These are phyloP conservation scores for Oldenlandia corymbosa DNA, from an alignment of 257 asterid species.

Conservation along the genomic window DNA sequence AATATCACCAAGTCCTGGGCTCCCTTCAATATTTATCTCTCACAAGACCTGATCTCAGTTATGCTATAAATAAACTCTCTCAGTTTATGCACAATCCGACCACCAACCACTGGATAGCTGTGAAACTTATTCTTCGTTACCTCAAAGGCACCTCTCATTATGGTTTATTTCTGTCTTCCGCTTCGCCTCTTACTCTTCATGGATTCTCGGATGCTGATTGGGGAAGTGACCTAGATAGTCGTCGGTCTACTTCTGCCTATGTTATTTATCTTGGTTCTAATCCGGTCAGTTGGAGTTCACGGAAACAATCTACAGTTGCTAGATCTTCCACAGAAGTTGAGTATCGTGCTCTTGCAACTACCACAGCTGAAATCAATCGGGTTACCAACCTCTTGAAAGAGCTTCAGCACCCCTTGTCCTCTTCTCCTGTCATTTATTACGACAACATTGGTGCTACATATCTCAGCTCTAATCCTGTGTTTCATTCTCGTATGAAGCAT, in stretches of 20 bases:
- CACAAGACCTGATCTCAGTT: background rate
- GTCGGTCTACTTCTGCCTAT: background rate
- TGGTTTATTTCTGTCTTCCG: background rate
- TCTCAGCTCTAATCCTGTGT: too few species aligned
- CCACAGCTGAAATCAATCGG: background rate
- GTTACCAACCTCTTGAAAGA: background rate
- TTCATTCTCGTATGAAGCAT: too few species aligned
- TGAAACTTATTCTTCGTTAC: background rate
- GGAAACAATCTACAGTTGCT: background rate
- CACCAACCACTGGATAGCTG: background rate
- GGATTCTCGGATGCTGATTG: background rate
- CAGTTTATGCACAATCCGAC: background rate
- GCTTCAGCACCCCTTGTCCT: too few species aligned
- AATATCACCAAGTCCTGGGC: background rate
- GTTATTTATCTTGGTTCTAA: background rate
- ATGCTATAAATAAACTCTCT: background rate
- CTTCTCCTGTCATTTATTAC: too few species aligned
- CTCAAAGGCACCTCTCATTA: background rate
- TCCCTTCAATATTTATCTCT: background rate
- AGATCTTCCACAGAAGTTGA: slow-evolving; percentile 4
- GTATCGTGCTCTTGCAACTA: background rate
- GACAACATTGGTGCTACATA: too few species aligned
- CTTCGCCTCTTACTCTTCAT: background rate
- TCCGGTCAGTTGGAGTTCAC: too few species aligned
- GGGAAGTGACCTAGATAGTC: background rate